Evolutionary conservation across 139 green algal genomes (phyloP).

Genomic region (Ulvella scutata): DNA sequence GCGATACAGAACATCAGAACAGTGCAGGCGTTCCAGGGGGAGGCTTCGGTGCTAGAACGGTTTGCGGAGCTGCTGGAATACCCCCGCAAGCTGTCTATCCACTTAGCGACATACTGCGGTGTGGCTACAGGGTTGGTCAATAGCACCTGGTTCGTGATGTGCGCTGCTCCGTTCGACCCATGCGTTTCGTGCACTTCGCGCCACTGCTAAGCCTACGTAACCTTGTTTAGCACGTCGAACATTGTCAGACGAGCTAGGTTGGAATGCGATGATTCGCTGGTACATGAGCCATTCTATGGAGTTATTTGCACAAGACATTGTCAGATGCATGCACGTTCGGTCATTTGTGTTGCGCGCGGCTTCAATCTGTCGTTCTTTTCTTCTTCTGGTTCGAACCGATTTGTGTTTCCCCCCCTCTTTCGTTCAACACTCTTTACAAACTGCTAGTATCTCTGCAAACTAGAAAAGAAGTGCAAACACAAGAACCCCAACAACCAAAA

Average conservation of each 20-base stretch:
- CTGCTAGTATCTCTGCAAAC: too few relatives aligned
- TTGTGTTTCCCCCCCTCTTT: too few relatives aligned
- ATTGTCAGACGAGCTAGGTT: background rate
- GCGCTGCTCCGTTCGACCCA: background rate
- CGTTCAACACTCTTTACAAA: too few relatives aligned
- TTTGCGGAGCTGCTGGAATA: conserved; percentile 33
- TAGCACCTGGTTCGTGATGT: background rate
- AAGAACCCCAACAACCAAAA: too few relatives aligned
- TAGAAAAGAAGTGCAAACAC: too few relatives aligned
- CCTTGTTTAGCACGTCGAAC: background rate
- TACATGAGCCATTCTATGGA: background rate
- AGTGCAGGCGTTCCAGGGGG: conserved; percentile 48
- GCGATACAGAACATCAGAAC: conserved; percentile 47
- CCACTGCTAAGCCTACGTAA: background rate
- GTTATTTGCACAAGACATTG: background rate
- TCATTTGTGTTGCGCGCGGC: too few relatives aligned
- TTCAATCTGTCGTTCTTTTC: too few relatives aligned
- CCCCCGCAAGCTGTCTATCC: conserved; percentile 11
- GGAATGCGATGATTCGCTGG: background rate
- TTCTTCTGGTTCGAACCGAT: too few relatives aligned
- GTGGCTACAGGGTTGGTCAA: background rate
- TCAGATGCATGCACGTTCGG: background rate
- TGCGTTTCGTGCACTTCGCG: background rate
- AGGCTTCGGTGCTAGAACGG: conserved; percentile 17
- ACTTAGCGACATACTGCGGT: background rate